Evolutionary conservation across 495 filamentous ascomycete genomes (phyloP).

Genomic region (Cetradonia linearis): DNA sequence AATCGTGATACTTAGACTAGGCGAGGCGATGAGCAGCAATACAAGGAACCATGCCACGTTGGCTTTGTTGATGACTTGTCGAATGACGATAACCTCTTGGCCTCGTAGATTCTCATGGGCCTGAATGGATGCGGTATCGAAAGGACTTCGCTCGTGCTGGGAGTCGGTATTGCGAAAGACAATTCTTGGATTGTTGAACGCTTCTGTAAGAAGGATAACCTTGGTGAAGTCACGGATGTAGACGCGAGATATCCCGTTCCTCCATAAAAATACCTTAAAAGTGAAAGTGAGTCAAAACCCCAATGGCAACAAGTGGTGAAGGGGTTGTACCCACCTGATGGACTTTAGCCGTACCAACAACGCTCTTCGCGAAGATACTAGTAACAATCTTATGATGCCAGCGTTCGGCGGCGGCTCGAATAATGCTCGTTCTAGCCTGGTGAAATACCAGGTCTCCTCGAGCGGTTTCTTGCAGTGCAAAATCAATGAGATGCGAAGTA

Average conservation of each 20-base stretch:
- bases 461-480: not conserved
- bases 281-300: not conserved
- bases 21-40: slow-evolving; percentile 14
- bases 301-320: not conserved
- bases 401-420: not conserved
- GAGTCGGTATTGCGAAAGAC: not conserved
- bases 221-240: not conserved
- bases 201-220: not conserved
- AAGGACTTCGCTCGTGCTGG: not conserved
- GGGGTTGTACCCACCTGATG: not conserved
- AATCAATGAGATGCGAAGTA: not conserved
- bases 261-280: not conserved
- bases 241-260: not conserved
- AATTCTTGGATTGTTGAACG: not conserved
- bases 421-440: not conserved
- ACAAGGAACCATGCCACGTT: slow-evolving; percentile 18
- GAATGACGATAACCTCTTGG: slow-evolving; percentile 6
- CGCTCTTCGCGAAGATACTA: not conserved
- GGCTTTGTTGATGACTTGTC: slow-evolving; percentile 12
- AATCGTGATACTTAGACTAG: not conserved
- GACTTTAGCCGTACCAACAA: not conserved
- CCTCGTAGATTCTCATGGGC: not conserved
- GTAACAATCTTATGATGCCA: not conserved
- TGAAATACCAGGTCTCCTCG: not conserved
- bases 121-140: not conserved